Evolutionary conservation across 2,329 filamentous ascomycete species (phyloP).

Genomic region (Colletotrichum theobromicola): DNA sequence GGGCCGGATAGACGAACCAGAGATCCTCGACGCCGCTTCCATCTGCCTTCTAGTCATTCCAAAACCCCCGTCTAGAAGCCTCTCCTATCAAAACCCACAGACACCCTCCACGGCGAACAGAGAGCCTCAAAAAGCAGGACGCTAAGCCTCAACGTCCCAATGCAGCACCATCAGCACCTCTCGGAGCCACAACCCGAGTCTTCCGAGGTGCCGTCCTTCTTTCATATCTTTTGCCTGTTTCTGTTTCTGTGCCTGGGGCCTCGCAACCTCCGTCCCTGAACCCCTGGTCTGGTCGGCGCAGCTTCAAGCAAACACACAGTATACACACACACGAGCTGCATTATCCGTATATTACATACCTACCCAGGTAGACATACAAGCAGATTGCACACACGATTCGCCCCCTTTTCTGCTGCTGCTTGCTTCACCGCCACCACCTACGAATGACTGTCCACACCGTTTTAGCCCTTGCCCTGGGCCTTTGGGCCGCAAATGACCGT

Average conservation of each 20-base stretch:
- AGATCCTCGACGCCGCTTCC: background rate
- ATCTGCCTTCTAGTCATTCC: background rate
- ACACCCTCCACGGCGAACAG: background rate
- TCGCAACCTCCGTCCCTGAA: background rate
- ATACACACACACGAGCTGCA: background rate
- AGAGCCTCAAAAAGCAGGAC: conserved; percentile 7
- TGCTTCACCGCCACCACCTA: conserved; percentile 3
- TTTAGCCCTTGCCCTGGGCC: background rate
- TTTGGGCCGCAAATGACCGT: background rate
- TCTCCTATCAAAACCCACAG: background rate
- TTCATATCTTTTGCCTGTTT: background rate
- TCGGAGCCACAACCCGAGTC: background rate
- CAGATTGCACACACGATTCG: background rate
- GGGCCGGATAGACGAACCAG: background rate
- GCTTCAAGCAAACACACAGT: background rate
- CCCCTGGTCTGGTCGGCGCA: background rate
- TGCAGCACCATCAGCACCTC: background rate
- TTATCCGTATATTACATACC: background rate
- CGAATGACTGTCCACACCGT: background rate
- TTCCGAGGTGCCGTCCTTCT: background rate
- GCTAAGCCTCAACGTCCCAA: background rate
- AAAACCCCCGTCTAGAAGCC: background rate
- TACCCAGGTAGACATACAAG: background rate
- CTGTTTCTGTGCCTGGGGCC: background rate
- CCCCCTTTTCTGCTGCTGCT: background rate